Base-by-base conservation (phyloP, 371 early-diverging fungal species). In the Mortierella sp. region DNA sequence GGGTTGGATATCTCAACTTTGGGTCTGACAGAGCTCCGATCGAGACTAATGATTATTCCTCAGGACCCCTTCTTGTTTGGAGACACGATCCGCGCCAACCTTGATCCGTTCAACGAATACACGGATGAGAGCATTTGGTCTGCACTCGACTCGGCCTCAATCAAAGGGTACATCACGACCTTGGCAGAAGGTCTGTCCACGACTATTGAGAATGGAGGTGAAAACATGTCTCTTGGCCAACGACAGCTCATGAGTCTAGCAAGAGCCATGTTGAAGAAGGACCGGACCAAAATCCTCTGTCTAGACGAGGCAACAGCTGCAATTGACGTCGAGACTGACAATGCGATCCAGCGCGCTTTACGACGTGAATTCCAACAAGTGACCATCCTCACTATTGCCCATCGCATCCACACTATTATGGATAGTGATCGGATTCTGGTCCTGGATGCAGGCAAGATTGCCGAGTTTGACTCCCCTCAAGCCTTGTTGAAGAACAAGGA, bases 11-110 rank as follows among this genome's bases (percentile, higher is more conserved):
- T 86, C 16, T 57, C 67, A 11, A 63, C 71, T 25, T 66, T 91
- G 37, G 84, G 86, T 3, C 68, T 88, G 14, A 60, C 67, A 7
- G 86, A 86, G 52, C 68, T 91, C 21, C 68, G 91, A 2, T 74
- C 80, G 15, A 58, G 81, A n/a, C 11, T 91, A 25, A 83, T 87
- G 19, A 87, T 91, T 43, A 86, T 91, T 55, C 77, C 77, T 28
- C 98, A 98, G 83, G 98, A 97, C 64, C 95, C 96, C 11, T 91
- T 95, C 45, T 81, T 98, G 29, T 98, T 96, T 86, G 87, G 89
- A 19, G 96, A 93, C 30, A 85, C 93, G 4, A 84, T 91, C 5
- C 84, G 92, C 21, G 84, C 83, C 29, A 93, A 94, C 66, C 81
- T 96, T 46, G 97, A 96, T 81, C 95, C 96, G 2, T 91, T 94